Base-by-base conservation (phyloP, 2,329 filamentous ascomycete genomes). In the Gremmenia infestans region DNA sequence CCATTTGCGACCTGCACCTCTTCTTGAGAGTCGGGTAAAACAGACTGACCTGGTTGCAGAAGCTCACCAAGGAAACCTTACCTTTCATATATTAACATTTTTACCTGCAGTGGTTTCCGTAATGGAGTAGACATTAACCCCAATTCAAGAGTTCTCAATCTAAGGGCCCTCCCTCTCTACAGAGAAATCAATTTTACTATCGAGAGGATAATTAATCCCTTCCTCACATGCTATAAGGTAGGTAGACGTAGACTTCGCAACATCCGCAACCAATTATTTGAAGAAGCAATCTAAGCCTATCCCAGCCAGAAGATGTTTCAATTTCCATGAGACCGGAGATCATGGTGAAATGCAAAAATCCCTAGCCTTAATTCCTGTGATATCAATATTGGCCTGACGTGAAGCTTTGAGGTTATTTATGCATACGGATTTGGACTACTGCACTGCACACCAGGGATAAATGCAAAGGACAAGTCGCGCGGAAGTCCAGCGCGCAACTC, bases 251-350 rank as follows among this genome's bases (percentile, higher is more conserved):
- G 22, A 22, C 22, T 22, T 22, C 22, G 22, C 22, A 22, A 22
- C 22, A 22, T 22, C 22, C 22, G 22, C 22, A 22, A 22, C 22
- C 22, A 3, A 22, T 22, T 22, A 22, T 22, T 3, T 22, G 22
- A 22, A 22, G 22, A 22, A 22, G 22, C 22, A 37, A 40, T 53
- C 23, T 45, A 52, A 52, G 50, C 46, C 43, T 49, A 36, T 17
- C 36, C 46, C 22, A 36, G 46, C 45, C 25, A 47, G 23, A 40
- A 17, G n/a, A 22, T 47, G 59, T 62, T 65, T 65, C 58, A 58
- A 59, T 58, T 50, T 57, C 59, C 61, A 61, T 65, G 56, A 65
- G 43, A 60, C 59, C 50, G 58, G 59, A 60, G 56, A 64, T 63
- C 60, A 25, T 25, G 25, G 25, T 6, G 1, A 61, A 45, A 57